A percentile compares a stretch with the other conserved stretches of the same genome.
Conservation (phyloP, 352 stramenopile genomes). For the Phytophthora lateralis region DNA sequence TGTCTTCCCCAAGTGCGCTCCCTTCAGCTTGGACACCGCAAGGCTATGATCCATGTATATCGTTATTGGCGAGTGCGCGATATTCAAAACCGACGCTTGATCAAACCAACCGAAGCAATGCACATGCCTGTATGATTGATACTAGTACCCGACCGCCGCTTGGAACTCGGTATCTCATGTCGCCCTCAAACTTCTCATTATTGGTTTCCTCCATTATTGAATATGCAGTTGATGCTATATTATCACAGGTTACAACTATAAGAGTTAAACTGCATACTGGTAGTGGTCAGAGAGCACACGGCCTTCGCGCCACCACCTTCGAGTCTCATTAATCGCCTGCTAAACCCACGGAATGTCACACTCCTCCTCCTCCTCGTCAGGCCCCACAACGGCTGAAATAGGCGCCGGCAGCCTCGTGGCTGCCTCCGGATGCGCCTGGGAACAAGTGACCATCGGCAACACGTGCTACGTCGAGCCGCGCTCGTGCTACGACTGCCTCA, state of each 20-base stretch:
- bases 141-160: too few relatives aligned
- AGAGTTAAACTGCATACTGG: neutral
- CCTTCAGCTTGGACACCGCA: too few relatives aligned
- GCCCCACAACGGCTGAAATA: conserved; percentile 7
- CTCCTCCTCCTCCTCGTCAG: conserved; percentile 7
- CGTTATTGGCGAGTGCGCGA: too few relatives aligned
- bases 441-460: conserved; percentile 31
- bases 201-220: too few relatives aligned
- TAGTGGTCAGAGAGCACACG: neutral
- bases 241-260: neutral
- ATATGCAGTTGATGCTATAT: neutral
- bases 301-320: neutral
- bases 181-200: too few relatives aligned
- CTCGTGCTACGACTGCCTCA: conserved; percentile 68
- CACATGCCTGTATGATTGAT: too few relatives aligned
- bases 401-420: conserved; percentile 3
- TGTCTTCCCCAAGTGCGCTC: too few relatives aligned
- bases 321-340: conserved; percentile 4
- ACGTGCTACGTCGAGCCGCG: conserved; percentile 53
- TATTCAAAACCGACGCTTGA: too few relatives aligned
- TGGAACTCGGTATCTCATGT: too few relatives aligned
- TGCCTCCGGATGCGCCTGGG: conserved; percentile 54
- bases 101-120: too few relatives aligned
- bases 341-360: conserved; percentile 6
- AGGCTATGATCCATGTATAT: too few relatives aligned